Base-by-base conservation (phyloP, 345 rosid genomes). In the Trapa bicornis region DNA sequence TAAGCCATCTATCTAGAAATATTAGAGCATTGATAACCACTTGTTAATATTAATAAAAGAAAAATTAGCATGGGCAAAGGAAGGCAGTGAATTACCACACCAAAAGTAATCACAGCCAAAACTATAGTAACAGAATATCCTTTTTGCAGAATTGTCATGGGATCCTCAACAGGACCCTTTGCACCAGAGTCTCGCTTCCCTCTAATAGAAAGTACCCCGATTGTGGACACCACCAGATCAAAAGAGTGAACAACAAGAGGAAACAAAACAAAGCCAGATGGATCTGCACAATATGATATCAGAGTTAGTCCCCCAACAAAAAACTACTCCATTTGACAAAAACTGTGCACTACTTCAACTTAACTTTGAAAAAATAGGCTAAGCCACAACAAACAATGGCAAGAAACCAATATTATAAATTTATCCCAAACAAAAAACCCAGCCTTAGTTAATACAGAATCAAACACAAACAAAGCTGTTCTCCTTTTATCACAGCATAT, bases 231-330 rank as follows among this genome's bases (percentile, higher is more conserved):
- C 77, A 94, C 78, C 76, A 94, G 85, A 81, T 94, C 99, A 79
- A 94, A 94, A 16, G 99, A 94, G 76, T 94, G 99, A 70, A 94
- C 89, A 65, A 94, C 97, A 65, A 94, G 88, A 70, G 99, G 99
- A 82, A 94, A 94, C 72, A 94, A 81, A 79, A 94, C 91, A 77
- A 94, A 94, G 75, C 97, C 99, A 63, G 99, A 91, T 71, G 99
- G 91, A 80, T 89, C 97, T 94, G 97, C 96, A 75, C 60, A 64
- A 77, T 72, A 43, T 74, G 65, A 32, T 47, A 76, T 53, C 57
- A 3, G n/a, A 60, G 42, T 71, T 37, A 75, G 70, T 56, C 47
- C 58, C 16, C 3, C n/a, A 50, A 10, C 4, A 3, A 7, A 45
- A 45, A 45, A 45, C 11, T 11, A 6, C 13, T 45, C 48, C 48